Base-by-base conservation (phyloP, 805 yeast species). In the Ogataea corticis region DNA sequence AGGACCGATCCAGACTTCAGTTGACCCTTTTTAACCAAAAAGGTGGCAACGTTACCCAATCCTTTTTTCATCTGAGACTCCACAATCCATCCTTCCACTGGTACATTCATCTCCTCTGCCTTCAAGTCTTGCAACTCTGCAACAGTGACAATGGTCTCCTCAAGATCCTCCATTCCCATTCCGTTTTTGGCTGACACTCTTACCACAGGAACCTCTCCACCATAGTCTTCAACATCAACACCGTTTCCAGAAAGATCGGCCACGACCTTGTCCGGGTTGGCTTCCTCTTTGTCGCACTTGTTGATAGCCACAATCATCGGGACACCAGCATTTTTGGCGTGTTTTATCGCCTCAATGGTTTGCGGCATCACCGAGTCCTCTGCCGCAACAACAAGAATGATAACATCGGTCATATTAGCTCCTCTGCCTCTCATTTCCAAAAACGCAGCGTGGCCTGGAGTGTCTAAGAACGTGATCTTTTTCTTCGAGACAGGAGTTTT, bases 351-450 rank as follows among this genome's bases (percentile, higher is more conserved):
- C 65, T 94, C 99, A 33, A 83, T 75, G 0, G 99, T 94, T 63
- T 94, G 99, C 0, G 98, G 98, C 96, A 86, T 94, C 17, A 94
- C 95, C 0, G 97, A 87, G 67, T 94, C 99, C 63, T 94, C 97
- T 2, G 96, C 96, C 1, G 98, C 97, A 16, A 94, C 96, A 2
- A 92, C 98, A 44, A 94, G 73, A 37, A 94, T 77, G 29, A 94
- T 88, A 39, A 94, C 84, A 70, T 94, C 99, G 0, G 99, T 94
- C 34, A 91, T 80, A 54, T 80, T 84, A 0, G 99, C 98, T 37
- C 99, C 99, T 55, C 99, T 77, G 67, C 92, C 95, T 55, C 99
- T 79, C 96, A 94, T 90, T 58, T 90, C 90, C 52, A 94, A 71
- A 61, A 94, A 94, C 0, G 98, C 98, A 10, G 97, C 95, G 68